These are phyloP conservation scores for Plenodomus lindquistii DNA, from an alignment of 2,329 filamentous ascomycete species.

Conservation along the genomic window DNA sequence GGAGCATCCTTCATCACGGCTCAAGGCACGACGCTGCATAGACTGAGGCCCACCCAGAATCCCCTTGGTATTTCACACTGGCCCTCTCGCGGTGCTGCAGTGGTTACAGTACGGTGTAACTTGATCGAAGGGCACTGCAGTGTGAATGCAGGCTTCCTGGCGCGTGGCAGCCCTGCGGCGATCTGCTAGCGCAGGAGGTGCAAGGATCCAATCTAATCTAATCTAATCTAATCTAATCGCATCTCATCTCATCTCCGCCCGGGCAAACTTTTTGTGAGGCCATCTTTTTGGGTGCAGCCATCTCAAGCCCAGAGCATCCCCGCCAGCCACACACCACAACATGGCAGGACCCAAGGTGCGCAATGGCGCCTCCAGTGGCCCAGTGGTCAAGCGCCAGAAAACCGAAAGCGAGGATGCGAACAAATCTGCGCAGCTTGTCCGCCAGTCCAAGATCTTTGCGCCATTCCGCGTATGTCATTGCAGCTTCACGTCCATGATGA, in stretches of 20 bases:
- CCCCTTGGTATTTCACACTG: too few species aligned
- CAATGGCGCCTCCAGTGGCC: conserved; percentile 46
- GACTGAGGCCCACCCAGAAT: too few species aligned
- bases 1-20: too few species aligned
- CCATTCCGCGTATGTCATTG: conserved; percentile 75
- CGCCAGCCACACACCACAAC: neutral
- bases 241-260: conserved; percentile 6
- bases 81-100: too few species aligned
- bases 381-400: conserved; percentile 68
- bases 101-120: too few species aligned
- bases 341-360: conserved; percentile 59
- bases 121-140: too few species aligned
- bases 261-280: conserved; percentile 15
- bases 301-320: too few species aligned
- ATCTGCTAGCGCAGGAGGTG: conserved; percentile 24
- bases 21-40: too few species aligned
- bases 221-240: conserved; percentile 34
- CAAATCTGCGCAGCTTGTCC: conserved; percentile 45
- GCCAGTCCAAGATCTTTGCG: conserved; percentile 80
- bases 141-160: conserved; percentile 3
- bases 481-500: neutral
- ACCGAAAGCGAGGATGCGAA: conserved; percentile 41
- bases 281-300: neutral
- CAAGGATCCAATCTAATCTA: neutral
- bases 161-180: conserved; percentile 20